These are phyloP conservation scores for Ministeria vibrans DNA, from an alignment of 78 protist genomes.

Conservation along the genomic window DNA sequence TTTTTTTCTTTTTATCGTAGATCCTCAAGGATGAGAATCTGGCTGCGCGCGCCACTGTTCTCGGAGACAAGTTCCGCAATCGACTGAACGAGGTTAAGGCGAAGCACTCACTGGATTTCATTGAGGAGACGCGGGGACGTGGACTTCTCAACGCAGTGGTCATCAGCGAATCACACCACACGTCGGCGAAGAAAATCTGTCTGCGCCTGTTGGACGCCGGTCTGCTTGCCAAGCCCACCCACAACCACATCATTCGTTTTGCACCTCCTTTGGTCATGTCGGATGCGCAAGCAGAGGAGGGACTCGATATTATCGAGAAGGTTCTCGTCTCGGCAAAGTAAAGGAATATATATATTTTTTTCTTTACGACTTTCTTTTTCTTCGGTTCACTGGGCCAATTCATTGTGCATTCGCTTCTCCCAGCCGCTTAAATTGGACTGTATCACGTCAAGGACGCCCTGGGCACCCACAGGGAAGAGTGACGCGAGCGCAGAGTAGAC, in stretches of 20 bases:
- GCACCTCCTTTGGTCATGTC: conserved; percentile 90
- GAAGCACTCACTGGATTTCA: no score
- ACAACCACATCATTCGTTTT: conserved; percentile 83
- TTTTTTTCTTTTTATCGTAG: not conserved
- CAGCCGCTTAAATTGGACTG: no score
- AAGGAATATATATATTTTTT: no score
- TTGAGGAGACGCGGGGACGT: conserved; percentile 62
- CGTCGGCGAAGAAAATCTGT: conserved; percentile 78
- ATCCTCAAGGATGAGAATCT: conserved; percentile 17
- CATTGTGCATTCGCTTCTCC: no score
- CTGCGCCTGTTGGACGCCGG: conserved; percentile 70
- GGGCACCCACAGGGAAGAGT: no score
- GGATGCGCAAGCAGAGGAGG: conserved; percentile 52
- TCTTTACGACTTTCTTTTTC: not conserved
- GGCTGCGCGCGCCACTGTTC: conserved; percentile 28
- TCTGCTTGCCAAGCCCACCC: conserved; percentile 94
- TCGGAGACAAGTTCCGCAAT: conserved; percentile 22
- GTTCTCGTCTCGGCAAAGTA: conserved; percentile 11
- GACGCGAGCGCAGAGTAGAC: no score
- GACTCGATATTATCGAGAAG: conserved; percentile 42
- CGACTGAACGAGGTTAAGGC: conserved; percentile 20
- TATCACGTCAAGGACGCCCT: no score
- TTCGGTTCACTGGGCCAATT: no score
- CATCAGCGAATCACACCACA: conserved; percentile 41
- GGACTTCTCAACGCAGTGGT: conserved; percentile 81